A percentile compares a stretch with the other conserved stretches of the same genome.
Evolutionary conservation across 2,329 filamentous ascomycete species (phyloP).

Genomic region (Sphaerulina vaccinii): DNA sequence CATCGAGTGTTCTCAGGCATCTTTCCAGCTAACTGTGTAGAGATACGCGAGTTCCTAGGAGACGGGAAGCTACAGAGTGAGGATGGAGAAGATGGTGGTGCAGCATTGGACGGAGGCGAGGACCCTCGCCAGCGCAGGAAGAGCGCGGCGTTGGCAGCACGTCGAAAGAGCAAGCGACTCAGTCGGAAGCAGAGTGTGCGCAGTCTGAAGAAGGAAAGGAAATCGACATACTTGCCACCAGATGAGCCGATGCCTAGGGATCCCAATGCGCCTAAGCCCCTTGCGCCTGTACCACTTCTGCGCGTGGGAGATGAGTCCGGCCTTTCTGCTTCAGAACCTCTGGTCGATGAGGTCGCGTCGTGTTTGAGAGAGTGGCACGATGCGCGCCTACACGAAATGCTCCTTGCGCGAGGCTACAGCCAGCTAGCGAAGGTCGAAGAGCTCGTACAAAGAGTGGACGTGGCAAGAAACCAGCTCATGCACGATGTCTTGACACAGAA

Average conservation of each 20-base stretch:
- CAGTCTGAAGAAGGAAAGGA: conserved; percentile 27
- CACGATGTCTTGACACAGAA: conserved; percentile 88
- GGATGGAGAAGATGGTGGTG: conserved; percentile 29
- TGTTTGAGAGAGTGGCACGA: conserved; percentile 98
- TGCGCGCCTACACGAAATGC: conserved; percentile 87
- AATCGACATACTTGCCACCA: conserved; percentile 20
- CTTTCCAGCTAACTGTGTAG: conserved; percentile 90
- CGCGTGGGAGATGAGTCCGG: conserved; percentile 97
- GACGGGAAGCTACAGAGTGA: conserved; percentile 44
- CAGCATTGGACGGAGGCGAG: conserved; percentile 44
- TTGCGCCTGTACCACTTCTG: conserved; percentile 92
- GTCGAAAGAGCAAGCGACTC: conserved; percentile 33
- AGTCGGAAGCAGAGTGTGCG: conserved; percentile 31
- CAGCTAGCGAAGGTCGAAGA: conserved; percentile 77
- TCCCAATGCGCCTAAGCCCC: conserved; percentile 69
- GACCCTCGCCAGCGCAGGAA: conserved; percentile 26
- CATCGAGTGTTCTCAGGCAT: conserved; percentile 98
- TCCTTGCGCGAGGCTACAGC: conserved; percentile 78
- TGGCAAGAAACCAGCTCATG: conserved; percentile 81
- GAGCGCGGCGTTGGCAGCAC: conserved; percentile 32
- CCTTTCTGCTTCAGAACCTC: conserved; percentile 80
- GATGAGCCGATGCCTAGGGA: conserved; percentile 47
- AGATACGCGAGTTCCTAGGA: conserved; percentile 87
- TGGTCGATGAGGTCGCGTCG: conserved; percentile 96
- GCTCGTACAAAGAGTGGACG: conserved; percentile 78